phyloP scores from a whole-genome alignment of 2,329 filamentous ascomycete species.

The Colletotrichum musicola region DNA sequence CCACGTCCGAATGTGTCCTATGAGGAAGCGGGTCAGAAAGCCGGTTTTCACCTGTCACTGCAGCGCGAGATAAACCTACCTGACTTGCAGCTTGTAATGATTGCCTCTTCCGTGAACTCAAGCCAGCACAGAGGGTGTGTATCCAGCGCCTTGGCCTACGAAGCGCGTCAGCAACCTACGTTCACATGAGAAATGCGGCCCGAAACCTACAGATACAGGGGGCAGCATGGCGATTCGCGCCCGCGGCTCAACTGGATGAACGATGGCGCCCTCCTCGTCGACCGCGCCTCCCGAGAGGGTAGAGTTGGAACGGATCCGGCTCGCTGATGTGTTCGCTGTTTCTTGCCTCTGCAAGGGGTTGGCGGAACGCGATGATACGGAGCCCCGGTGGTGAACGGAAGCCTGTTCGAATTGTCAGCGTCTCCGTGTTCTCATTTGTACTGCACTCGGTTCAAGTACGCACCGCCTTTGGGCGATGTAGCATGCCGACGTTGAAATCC shows the following conservation, averaged over 20 bases:
- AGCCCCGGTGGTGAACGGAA: constrained; percentile 68
- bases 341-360: constrained; percentile 67
- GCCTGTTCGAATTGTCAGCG: constrained; percentile 50
- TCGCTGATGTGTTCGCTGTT: constrained; percentile 70
- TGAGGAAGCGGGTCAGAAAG: neutral
- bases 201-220: constrained; percentile 82
- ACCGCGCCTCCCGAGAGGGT: constrained; percentile 64
- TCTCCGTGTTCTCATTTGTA: constrained; percentile 21
- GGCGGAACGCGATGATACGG: constrained; percentile 64
- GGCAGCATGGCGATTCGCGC: constrained; percentile 87
- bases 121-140: constrained; percentile 90
- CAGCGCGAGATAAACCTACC: constrained; percentile 68
- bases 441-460: constrained; percentile 50
- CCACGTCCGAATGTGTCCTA: constrained; percentile 83
- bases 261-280: constrained; percentile 69
- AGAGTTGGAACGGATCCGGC: constrained; percentile 78
- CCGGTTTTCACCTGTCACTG: neutral
- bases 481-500: constrained; percentile 98
- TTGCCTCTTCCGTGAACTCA: constrained; percentile 92
- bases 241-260: constrained; percentile 88
- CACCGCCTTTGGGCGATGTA: constrained; percentile 89
- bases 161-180: constrained; percentile 29
- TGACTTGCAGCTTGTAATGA: constrained; percentile 91
- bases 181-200: neutral
- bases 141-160: constrained; percentile 83